phyloP scores from a whole-genome alignment of 2,329 filamentous ascomycete genomes.

The Blastomyces silverae region DNA sequence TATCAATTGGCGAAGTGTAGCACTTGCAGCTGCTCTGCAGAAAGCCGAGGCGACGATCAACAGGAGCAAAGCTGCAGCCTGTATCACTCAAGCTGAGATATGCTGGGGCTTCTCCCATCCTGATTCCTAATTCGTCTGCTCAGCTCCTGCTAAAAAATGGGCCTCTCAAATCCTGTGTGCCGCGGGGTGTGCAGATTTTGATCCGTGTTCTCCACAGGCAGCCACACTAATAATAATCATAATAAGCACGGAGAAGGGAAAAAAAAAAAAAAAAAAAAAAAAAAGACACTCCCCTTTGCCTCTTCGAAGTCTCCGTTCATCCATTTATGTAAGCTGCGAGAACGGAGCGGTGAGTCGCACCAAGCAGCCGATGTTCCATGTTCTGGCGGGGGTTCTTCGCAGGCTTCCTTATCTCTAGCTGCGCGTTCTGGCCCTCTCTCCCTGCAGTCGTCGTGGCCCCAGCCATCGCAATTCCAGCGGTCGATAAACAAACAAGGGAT shows the following conservation, averaged over 20 bases:
- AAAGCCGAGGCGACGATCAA: constrained; percentile 5
- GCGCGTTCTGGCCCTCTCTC: constrained; percentile 1
- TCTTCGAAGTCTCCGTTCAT: neutral
- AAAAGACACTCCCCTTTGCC: too few species aligned
- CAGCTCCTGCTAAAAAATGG: constrained; percentile 6
- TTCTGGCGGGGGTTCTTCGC: neutral
- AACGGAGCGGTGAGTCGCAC: constrained; percentile 11
- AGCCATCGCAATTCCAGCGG: neutral
- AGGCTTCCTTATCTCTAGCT: neutral
- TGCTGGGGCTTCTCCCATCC: neutral
- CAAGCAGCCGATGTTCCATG: neutral
- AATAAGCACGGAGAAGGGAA: too few species aligned
- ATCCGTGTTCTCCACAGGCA: constrained; percentile 5
- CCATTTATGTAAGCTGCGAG: constrained; percentile 9
- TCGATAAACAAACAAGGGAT: neutral
- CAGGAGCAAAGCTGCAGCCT: constrained; percentile 10
- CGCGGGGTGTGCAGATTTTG: neutral
- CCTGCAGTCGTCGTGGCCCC: constrained; percentile 9
- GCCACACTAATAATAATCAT: neutral
- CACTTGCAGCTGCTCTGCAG: constrained; percentile 12
- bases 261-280: neutral
- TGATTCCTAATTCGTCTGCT: constrained; percentile 12
- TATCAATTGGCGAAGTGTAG: constrained; percentile 6
- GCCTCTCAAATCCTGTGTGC: neutral
- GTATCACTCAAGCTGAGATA: constrained; percentile 6